Conservation (phyloP, 441 rosid species). For the Hypseocharis bilobata region DNA sequence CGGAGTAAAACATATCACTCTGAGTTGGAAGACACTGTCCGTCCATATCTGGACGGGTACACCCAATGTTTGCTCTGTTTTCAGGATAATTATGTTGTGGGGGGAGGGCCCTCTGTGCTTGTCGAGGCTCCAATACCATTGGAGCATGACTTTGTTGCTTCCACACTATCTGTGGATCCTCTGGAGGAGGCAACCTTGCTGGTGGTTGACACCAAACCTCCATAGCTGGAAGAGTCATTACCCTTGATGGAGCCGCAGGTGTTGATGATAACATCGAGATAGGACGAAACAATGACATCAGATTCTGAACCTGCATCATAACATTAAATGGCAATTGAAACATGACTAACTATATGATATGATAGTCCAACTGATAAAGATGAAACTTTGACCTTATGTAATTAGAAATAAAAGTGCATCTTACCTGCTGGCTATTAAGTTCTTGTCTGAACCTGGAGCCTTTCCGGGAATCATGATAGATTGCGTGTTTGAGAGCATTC, state of each 20-base stretch:
- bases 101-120: constrained; percentile 18
- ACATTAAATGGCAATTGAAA: neutral
- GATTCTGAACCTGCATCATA: constrained; percentile 35
- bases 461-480: constrained; percentile 33
- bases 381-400: neutral
- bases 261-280: constrained; percentile 23
- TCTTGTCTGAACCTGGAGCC: constrained; percentile 43
- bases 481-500: constrained; percentile 33
- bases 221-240: constrained; percentile 17
- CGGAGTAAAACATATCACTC: constrained; percentile 19
- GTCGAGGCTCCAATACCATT: constrained; percentile 12
- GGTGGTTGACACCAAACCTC: neutral
- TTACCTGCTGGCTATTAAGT: constrained; percentile 39
- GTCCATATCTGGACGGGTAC: constrained; percentile 24
- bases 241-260: constrained; percentile 23
- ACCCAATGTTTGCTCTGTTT: constrained; percentile 12
- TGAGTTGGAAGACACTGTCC: constrained; percentile 22
- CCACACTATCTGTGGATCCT: constrained; percentile 14
- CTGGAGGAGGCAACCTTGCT: constrained; percentile 23
- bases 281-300: constrained; percentile 37
- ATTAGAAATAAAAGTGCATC: constrained; percentile 12
- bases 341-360: neutral
- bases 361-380: neutral
- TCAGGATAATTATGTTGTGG: constrained; percentile 23
- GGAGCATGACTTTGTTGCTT: constrained; percentile 12